phyloP scores from a whole-genome alignment of 345 rosid species.

The Corymbia maculata region DNA sequence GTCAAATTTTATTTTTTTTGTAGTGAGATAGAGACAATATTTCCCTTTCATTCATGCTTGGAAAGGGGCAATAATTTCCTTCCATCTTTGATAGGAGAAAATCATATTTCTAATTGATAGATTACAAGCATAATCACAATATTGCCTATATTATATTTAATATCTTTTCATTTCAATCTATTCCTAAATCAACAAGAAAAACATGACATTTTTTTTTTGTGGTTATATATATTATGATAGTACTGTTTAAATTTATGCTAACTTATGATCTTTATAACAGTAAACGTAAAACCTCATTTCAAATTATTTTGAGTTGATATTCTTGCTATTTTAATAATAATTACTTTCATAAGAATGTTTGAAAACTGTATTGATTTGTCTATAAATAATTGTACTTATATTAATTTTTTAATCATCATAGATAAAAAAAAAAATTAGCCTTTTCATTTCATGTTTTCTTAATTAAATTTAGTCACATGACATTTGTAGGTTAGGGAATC shows the following conservation, averaged over 20 bases:
- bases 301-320: rapidly evolving
- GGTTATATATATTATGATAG: rapidly evolving
- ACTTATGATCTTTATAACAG: neutral
- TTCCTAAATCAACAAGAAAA: neutral
- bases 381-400: neutral
- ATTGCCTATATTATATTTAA: too few relatives aligned
- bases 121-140: neutral
- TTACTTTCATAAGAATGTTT: neutral
- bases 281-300: neutral
- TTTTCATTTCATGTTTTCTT: neutral
- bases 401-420: neutral
- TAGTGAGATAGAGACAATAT: too few relatives aligned
- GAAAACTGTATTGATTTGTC: rapidly evolving
- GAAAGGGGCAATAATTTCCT: neutral
- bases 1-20: too few relatives aligned
- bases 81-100: neutral
- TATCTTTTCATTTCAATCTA: neutral
- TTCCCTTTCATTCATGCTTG: neutral
- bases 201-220: neutral
- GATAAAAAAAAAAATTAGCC: neutral
- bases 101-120: neutral
- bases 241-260: neutral
- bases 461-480: neutral
- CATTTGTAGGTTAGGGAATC: neutral
- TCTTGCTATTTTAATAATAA: neutral